phyloP scores from a whole-genome alignment of 768 basidiomycete genomes.

The Xerocomus spinulosus region DNA sequence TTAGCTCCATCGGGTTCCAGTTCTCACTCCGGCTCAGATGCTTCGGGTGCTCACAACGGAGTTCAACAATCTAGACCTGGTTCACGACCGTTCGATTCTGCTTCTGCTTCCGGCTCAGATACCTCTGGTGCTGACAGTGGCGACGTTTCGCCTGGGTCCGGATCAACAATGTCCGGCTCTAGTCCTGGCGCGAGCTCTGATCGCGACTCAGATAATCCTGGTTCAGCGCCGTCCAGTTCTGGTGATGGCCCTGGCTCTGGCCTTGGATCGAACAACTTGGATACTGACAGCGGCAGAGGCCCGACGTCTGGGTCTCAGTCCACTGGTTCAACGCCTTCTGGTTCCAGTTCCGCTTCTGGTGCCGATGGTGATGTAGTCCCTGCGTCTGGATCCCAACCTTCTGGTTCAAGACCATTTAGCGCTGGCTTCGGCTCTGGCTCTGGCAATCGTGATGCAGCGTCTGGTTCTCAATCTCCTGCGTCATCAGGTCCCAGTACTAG shows the following conservation, averaged over 20 bases:
- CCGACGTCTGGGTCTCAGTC: not conserved
- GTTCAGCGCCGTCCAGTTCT: constrained; percentile 1
- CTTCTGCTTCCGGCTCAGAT: too few species aligned
- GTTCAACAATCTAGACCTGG: too few species aligned
- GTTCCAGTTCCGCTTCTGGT: not conserved
- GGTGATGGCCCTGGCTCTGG: not conserved
- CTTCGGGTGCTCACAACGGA: too few species aligned
- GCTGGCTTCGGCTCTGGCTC: not conserved
- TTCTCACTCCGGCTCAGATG: not conserved
- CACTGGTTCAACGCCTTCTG: not conserved
- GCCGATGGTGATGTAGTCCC: too few species aligned
- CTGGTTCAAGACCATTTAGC: not conserved
- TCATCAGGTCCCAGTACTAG: not conserved
- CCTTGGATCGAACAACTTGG: not conserved
- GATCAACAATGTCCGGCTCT: not conserved
- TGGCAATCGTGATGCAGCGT: too few species aligned
- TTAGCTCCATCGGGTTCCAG: not conserved
- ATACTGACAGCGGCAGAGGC: not conserved
- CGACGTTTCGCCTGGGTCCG: too few species aligned
- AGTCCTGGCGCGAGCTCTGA: not conserved
- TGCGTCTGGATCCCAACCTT: not conserved
- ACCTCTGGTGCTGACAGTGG: too few species aligned
- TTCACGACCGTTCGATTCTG: too few species aligned
- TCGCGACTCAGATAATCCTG: not conserved
- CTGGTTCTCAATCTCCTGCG: not conserved